A percentile compares a stretch with the other conserved stretches of the same genome.
These are phyloP conservation scores for Collybia mongolica DNA, from an alignment of 768 basidiomycete species.

Conservation along the genomic window DNA sequence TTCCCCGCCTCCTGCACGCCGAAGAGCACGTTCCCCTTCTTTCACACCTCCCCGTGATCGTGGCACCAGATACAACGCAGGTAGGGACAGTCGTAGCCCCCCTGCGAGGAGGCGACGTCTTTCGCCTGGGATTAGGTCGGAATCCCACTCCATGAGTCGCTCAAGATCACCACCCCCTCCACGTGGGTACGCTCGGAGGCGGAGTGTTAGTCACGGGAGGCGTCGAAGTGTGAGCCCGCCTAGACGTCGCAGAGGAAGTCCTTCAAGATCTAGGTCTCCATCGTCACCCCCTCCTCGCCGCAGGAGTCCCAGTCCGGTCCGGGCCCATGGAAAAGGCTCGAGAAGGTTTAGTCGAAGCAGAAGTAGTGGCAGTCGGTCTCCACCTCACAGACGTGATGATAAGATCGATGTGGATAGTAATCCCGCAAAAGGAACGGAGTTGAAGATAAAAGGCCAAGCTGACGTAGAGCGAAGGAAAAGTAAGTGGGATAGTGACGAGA, in stretches of 20 bases:
- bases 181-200: constrained; percentile 39
- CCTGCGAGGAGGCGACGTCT: constrained; percentile 44
- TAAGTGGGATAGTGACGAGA: constrained; percentile 47
- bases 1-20: constrained; percentile 31
- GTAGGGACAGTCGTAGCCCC: constrained; percentile 55
- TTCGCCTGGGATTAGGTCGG: constrained; percentile 31
- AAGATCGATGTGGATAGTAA: constrained; percentile 36
- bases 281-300: constrained; percentile 27
- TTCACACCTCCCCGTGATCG: constrained; percentile 49
- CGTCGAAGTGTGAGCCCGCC: constrained; percentile 32
- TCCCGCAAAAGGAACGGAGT: constrained; percentile 35
- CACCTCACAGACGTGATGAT: constrained; percentile 10
- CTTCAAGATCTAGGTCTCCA: constrained; percentile 33
- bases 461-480: constrained; percentile 52
- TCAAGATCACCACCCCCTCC: constrained; percentile 38
- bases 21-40: constrained; percentile 46
- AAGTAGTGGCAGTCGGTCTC: constrained; percentile 25
- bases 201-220: constrained; percentile 40
- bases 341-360: constrained; percentile 21
- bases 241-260: constrained; percentile 16
- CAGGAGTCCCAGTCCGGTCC: constrained; percentile 24
- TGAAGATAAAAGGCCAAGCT: constrained; percentile 78
- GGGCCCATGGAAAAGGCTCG: constrained; percentile 13
- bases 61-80: constrained; percentile 29
- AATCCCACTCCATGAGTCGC: constrained; percentile 32